Conservation (phyloP, 208 protist genomes). For the Leishmania major region DNA sequence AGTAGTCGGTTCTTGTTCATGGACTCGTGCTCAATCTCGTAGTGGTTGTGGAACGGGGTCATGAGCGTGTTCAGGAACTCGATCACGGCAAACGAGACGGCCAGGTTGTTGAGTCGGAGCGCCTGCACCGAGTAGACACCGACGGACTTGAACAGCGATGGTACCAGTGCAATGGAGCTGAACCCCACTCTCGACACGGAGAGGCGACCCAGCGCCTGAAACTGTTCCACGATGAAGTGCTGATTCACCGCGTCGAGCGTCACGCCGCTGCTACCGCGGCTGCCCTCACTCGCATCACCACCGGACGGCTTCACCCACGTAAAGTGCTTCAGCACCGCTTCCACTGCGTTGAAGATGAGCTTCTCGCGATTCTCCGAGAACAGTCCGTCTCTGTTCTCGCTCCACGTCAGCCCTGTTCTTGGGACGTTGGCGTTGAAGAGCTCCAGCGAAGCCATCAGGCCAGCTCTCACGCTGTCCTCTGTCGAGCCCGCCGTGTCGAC, state of each 20-base stretch:
- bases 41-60: slow-evolving; percentile 94
- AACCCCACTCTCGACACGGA: slow-evolving; percentile 88
- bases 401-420: slow-evolving; percentile 73
- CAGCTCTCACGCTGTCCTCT: slow-evolving; percentile 6
- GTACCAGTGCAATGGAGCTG: slow-evolving; percentile 78
- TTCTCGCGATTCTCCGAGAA: slow-evolving; percentile 94
- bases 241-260: slow-evolving; percentile 15
- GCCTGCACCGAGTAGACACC: slow-evolving; percentile 55
- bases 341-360: slow-evolving; percentile 77
- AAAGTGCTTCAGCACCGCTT: slow-evolving; percentile 66
- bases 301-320: slow-evolving; percentile 28
- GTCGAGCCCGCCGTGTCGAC: neutral
- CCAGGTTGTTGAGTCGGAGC: slow-evolving; percentile 68
- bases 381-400: slow-evolving; percentile 88
- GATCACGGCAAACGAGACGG: slow-evolving; percentile 79
- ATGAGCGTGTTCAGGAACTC: slow-evolving; percentile 92
- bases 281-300: neutral
- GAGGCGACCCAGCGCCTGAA: slow-evolving; percentile 85
- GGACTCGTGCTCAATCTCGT: slow-evolving; percentile 86
- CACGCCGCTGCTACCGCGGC: neutral
- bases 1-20: slow-evolving; percentile 92
- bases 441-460: slow-evolving; percentile 33
- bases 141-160: slow-evolving; percentile 63
- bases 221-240: slow-evolving; percentile 57
- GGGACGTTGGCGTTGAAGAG: slow-evolving; percentile 94